Percentiles rank a stretch among this genome's conserved stretches.
phyloP scores from a whole-genome alignment of 2,329 filamentous ascomycete species.

The Penicillium polonicum region DNA sequence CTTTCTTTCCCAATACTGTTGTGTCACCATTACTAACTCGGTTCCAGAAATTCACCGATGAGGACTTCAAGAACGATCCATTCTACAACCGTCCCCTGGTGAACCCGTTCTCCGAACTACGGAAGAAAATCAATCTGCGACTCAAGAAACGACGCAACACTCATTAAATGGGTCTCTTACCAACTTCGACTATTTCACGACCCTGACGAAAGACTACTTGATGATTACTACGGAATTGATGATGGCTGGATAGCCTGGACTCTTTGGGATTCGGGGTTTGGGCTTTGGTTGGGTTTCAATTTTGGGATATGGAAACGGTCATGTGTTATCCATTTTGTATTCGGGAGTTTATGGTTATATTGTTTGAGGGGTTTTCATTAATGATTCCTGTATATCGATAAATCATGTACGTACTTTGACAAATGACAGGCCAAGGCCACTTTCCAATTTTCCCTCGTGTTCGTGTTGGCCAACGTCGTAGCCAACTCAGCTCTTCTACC shows the following conservation, averaged over 20 bases:
- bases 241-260: conserved; percentile 5
- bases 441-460: background rate
- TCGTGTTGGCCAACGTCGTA: background rate
- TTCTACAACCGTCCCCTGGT: conserved; percentile 35
- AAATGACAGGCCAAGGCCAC: background rate
- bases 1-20: background rate
- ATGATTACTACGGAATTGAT: conserved; percentile 2
- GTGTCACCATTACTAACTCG: background rate
- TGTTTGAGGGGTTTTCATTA: background rate
- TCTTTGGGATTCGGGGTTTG: conserved; percentile 4
- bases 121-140: conserved; percentile 29
- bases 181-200: background rate
- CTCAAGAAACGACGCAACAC: conserved; percentile 25
- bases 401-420: background rate
- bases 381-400: background rate
- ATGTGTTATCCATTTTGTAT: background rate
- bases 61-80: conserved; percentile 42
- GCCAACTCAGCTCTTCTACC: background rate
- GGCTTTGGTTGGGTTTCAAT: background rate
- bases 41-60: conserved; percentile 40
- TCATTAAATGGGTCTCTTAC: background rate
- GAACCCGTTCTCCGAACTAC: conserved; percentile 31
- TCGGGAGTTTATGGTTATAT: background rate
- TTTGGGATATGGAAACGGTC: background rate
- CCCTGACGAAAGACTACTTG: conserved; percentile 6